Percentiles rank a stretch among this genome's conserved stretches.
phyloP scores from a whole-genome alignment of 805 yeast genomes.

The Cyberlindnera japonica region DNA sequence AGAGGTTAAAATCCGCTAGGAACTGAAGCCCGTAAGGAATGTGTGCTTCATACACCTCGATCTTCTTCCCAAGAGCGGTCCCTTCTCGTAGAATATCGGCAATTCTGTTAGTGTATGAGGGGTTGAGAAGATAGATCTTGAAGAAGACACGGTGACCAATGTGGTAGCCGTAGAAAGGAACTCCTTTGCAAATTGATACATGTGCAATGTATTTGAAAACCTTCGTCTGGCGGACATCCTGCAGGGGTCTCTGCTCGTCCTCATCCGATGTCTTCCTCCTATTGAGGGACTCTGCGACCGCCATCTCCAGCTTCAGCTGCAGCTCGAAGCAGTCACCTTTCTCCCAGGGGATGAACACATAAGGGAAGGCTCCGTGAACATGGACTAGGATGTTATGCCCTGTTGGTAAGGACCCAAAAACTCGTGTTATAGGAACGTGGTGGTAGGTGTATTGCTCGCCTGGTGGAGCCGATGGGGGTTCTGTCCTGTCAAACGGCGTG shows the following conservation, averaged over 20 bases:
- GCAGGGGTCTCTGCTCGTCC: slow-evolving; percentile 2
- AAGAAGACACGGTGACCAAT: slow-evolving; percentile 60
- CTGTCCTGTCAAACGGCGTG: slow-evolving; percentile 44
- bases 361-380: slow-evolving; percentile 83
- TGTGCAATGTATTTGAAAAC: slow-evolving; percentile 48
- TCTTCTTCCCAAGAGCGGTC: slow-evolving; percentile 31
- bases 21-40: slow-evolving; percentile 76
- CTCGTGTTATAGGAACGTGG: slow-evolving; percentile 70
- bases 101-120: slow-evolving; percentile 53
- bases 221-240: slow-evolving; percentile 10
- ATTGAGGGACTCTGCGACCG: slow-evolving; percentile 37
- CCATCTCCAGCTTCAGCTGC: slow-evolving; percentile 42
- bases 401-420: slow-evolving; percentile 66
- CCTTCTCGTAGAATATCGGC: slow-evolving; percentile 48
- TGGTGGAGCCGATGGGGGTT: slow-evolving; percentile 23
- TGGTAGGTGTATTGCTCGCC: slow-evolving; percentile 28
- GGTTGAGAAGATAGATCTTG: slow-evolving; percentile 66
- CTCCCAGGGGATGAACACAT: slow-evolving; percentile 62
- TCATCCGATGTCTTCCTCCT: slow-evolving; percentile 14
- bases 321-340: slow-evolving; percentile 42
- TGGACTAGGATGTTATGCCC: slow-evolving; percentile 64
- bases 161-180: slow-evolving; percentile 82
- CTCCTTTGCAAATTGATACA: slow-evolving; percentile 63
- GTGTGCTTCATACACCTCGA: slow-evolving; percentile 74
- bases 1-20: slow-evolving; percentile 75